phyloP scores from a whole-genome alignment of 345 rosid species.

The Eucalyptus polybractea region DNA sequence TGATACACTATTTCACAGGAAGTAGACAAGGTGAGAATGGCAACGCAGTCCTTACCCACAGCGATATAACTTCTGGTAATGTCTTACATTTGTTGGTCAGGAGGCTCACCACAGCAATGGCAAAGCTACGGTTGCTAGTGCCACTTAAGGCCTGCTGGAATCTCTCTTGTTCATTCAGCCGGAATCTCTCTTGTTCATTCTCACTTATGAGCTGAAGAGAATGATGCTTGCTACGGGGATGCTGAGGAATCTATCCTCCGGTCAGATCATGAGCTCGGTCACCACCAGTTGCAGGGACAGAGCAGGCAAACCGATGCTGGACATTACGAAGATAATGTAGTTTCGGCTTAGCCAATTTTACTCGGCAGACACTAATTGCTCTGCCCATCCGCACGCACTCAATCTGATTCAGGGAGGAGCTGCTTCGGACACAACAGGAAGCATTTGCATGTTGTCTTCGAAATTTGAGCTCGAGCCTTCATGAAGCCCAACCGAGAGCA shows the following conservation, averaged over 20 bases:
- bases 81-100: constrained; percentile 40
- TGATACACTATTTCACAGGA: constrained; percentile 54
- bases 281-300: constrained; percentile 57
- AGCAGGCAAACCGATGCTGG: constrained; percentile 63
- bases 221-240: constrained; percentile 71
- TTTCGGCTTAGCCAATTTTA: constrained; percentile 36
- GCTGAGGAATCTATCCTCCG: constrained; percentile 66
- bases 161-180: constrained; percentile 63
- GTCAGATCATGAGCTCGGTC: constrained; percentile 78
- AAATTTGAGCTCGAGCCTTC: constrained; percentile 27
- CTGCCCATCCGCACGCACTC: constrained; percentile 12
- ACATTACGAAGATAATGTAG: constrained; percentile 49
- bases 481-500: constrained; percentile 60
- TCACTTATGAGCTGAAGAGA: constrained; percentile 61
- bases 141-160: constrained; percentile 55
- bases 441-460: constrained; percentile 16
- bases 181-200: constrained; percentile 54
- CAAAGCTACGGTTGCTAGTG: constrained; percentile 64
- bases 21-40: constrained; percentile 40
- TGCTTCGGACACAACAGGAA: constrained; percentile 53
- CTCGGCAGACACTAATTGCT: neutral
- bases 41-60: constrained; percentile 19
- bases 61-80: constrained; percentile 31
- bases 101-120: constrained; percentile 44
- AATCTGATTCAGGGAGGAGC: constrained; percentile 44